phyloP scores from a whole-genome alignment of 2,329 filamentous ascomycete species.

The Penicillium psychrosexuale region DNA sequence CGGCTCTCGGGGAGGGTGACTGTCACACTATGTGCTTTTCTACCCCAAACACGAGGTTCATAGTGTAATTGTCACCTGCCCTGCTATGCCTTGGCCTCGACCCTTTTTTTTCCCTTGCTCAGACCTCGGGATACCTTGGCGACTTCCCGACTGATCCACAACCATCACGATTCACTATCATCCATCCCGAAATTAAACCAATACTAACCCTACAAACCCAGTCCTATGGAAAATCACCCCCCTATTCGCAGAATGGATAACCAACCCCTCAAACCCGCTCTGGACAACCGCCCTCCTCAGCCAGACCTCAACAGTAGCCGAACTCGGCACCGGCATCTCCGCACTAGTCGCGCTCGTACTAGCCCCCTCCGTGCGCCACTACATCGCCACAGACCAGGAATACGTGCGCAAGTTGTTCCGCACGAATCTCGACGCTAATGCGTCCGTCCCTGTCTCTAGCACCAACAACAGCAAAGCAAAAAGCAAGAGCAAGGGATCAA shows the following conservation, averaged over 20 bases:
- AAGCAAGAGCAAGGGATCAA: slow-evolving; percentile 4
- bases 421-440: slow-evolving; percentile 63
- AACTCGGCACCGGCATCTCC: slow-evolving; percentile 86
- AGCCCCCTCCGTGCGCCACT: slow-evolving; percentile 58
- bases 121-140: slow-evolving; percentile 1
- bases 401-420: slow-evolving; percentile 78
- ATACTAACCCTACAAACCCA: slow-evolving; percentile 30
- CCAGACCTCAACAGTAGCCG: slow-evolving; percentile 61
- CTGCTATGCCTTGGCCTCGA: neutral
- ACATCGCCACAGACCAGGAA: slow-evolving; percentile 81
- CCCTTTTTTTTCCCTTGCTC: neutral
- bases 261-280: slow-evolving; percentile 59
- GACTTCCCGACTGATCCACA: neutral
- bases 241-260: slow-evolving; percentile 75
- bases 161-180: neutral
- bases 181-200: neutral
- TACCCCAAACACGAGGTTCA: neutral
- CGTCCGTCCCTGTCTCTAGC: neutral
- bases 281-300: slow-evolving; percentile 55
- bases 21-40: neutral
- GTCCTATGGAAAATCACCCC: slow-evolving; percentile 93
- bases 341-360: slow-evolving; percentile 72
- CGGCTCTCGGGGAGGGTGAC: slow-evolving; percentile 1
- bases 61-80: neutral
- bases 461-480: slow-evolving; percentile 2